These are phyloP conservation scores for Lolium multiflorum DNA, from an alignment of 176 grass and related monocot species.

Conservation along the genomic window DNA sequence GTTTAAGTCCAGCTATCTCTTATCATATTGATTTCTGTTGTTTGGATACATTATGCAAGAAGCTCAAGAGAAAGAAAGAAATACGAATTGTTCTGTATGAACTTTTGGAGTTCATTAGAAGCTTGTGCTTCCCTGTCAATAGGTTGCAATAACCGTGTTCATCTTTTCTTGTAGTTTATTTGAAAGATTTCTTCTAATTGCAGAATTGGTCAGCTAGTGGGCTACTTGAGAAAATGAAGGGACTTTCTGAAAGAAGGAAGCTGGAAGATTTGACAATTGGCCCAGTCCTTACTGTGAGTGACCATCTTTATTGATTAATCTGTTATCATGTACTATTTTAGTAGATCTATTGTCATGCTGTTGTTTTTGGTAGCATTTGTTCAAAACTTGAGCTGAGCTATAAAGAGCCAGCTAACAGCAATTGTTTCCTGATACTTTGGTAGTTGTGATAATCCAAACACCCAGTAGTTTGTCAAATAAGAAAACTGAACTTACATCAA, in stretches of 20 bases:
- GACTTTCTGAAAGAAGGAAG: constrained; percentile 80
- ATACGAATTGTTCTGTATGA: too few species aligned
- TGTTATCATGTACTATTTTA: not conserved
- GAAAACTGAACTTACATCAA: not conserved
- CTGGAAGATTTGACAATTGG: constrained; percentile 95
- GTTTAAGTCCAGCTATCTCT: too few species aligned
- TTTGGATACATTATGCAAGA: too few species aligned
- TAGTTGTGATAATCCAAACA: constrained; percentile 2
- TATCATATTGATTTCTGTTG: too few species aligned
- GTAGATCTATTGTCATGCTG: not conserved
- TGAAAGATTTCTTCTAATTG: constrained; percentile 42
- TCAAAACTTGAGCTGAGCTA: constrained; percentile 9
- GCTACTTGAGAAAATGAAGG: constrained; percentile 83
- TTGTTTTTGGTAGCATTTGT: not conserved
- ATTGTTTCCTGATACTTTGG: not conserved
- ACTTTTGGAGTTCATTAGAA: too few species aligned
- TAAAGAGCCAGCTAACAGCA: too few species aligned
- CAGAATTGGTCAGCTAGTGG: constrained; percentile 92
- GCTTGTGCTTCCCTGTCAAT: not conserved
- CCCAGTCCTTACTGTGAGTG: constrained; percentile 89
- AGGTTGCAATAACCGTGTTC: not conserved
- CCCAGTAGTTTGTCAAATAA: constrained; percentile 9
- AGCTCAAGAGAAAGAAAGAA: too few species aligned
- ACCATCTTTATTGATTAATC: not conserved
- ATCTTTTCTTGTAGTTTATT: constrained; percentile 28